Evolutionary conservation across 345 rosid species (phyloP), one percentile per base, ranked within the genome.

Genomic region (Atalantia buxifolia): DNA sequence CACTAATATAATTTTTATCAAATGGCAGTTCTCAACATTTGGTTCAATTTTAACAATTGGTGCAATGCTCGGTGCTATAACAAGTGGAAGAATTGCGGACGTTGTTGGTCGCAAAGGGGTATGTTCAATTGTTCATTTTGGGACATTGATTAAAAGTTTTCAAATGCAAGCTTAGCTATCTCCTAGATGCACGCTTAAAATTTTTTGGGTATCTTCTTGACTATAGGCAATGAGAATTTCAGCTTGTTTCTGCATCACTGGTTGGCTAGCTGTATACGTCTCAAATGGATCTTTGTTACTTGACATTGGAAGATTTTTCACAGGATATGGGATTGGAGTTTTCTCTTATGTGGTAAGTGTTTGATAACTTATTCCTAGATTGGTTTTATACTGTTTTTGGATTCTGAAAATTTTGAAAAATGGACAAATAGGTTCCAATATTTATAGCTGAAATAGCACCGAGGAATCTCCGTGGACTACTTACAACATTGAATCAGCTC

Each of bases 31-130:
- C 89, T 92, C 99, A 13, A 83, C 89, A 88, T 95, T 95, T 82
- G 98, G 99, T 25, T 95, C 99, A n/a, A 92, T 95, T 71, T 61
- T 95, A 75, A 95, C 98, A 59, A 93, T 93, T 38, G 99, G 99
- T 22, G 98, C 97, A 75, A 95, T 95, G 99, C 69, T 93, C 77
- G 99, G 99, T 60, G 99, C 98, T 85, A 75, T 92, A 64, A 83
- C 91, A 24, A 93, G 99, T 77, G 99, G 99, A 19, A 72, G 83
- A 69, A 83, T 91, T 19, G 89, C 97, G 78, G 99, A 95, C 83
- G 82, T 84, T 56, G 53, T 86, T 3, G 99, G 99, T 59, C 87
- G 98, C 38, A 93, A 93, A 85, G 97, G 98, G 97, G 98, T 93
- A 86, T 30, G 83, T 73, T 62, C 19, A 62, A 5, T 27, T 33